A percentile compares a stretch with the other conserved stretches of the same genome.
Conservation (phyloP, 768 basidiomycete genomes). For the Suillus weaverae region DNA sequence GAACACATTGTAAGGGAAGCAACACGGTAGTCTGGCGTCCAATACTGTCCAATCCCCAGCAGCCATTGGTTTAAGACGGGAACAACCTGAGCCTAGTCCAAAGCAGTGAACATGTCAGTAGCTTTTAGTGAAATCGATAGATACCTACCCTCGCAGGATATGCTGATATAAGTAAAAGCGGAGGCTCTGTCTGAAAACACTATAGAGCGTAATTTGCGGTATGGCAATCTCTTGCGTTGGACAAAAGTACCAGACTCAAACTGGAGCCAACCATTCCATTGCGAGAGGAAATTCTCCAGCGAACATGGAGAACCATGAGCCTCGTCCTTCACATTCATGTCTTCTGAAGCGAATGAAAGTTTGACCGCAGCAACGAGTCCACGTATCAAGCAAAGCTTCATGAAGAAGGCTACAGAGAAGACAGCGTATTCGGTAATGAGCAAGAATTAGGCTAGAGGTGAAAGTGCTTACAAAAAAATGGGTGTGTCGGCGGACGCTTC, state of each 20-base stretch:
- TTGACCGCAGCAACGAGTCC: background rate
- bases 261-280: background rate
- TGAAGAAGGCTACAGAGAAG: background rate
- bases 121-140: too few species aligned
- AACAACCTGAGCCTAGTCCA: too few species aligned
- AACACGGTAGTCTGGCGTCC: too few species aligned
- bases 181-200: background rate
- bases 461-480: too few species aligned
- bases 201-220: background rate
- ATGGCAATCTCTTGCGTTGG: background rate
- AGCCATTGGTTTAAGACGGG: background rate
- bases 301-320: background rate
- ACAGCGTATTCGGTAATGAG: background rate
- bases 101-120: too few species aligned
- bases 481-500: background rate
- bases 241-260: background rate
- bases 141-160: too few species aligned
- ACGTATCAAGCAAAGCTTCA: background rate
- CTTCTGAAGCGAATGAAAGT: background rate
- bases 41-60: background rate
- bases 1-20: background rate
- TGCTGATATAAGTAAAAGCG: too few species aligned
- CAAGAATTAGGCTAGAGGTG: background rate
- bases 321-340: background rate
- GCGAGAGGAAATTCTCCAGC: background rate